These are phyloP conservation scores for Tulasnella sp. DNA, from an alignment of 768 basidiomycete species.

Conservation along the genomic window DNA sequence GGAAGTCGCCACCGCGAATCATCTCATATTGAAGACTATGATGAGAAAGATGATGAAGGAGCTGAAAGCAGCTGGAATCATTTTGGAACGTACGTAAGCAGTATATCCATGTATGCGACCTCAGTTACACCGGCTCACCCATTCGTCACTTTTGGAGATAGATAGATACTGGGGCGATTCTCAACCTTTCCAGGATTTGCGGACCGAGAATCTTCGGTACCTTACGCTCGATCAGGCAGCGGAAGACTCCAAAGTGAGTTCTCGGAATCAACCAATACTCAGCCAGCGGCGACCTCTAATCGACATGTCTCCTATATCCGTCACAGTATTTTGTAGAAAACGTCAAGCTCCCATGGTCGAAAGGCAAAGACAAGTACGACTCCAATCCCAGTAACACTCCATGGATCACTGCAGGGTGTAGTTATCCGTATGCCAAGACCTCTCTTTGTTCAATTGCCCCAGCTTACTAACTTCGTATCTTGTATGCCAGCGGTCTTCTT, in stretches of 20 bases:
- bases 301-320: neutral
- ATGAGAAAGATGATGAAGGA: neutral
- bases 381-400: neutral
- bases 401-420: conserved; percentile 4
- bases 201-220: neutral
- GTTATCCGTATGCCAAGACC: neutral
- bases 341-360: conserved; percentile 2
- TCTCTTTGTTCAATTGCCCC: neutral
- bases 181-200: neutral
- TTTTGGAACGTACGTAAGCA: neutral
- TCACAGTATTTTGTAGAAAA: conserved; percentile 13
- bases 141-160: neutral
- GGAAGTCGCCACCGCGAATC: neutral
- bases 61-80: neutral
- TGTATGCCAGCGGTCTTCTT: neutral
- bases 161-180: conserved; percentile 6
- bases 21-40: neutral
- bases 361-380: neutral
- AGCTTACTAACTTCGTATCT: neutral
- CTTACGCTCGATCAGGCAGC: neutral
- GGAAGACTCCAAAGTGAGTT: conserved; percentile 5
- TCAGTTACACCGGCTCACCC: neutral
- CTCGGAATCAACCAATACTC: no score
- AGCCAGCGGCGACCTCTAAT: neutral
- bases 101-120: neutral